Evolutionary conservation across 495 filamentous ascomycete species (phyloP).

Genomic region (Glonium stellatum): DNA sequence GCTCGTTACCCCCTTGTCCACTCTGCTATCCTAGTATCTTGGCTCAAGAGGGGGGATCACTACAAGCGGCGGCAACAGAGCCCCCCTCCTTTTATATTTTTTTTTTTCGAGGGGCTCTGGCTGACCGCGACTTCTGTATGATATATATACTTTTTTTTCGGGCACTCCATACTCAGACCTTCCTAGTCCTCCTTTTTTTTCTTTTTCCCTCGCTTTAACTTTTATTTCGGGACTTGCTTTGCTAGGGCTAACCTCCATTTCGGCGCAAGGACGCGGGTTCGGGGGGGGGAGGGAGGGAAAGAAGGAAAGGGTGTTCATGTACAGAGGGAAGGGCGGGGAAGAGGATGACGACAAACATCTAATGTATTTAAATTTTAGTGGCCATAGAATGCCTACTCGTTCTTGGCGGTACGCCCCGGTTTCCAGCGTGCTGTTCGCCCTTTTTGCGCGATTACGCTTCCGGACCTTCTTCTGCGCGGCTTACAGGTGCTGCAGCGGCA

Average conservation of each 20-base stretch:
- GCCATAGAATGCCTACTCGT: neutral
- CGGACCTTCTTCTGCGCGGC: too few species aligned
- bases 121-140: neutral
- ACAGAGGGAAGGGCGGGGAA: neutral
- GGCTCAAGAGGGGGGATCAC: neutral
- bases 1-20: neutral
- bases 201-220: neutral
- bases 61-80: too few species aligned
- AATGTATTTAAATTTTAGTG: slow-evolving; percentile 5
- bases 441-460: too few species aligned
- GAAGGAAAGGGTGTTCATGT: too few species aligned
- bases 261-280: neutral
- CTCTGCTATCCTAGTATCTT: neutral
- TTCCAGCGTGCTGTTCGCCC: too few species aligned
- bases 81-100: too few species aligned
- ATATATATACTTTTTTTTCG: neutral
- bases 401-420: neutral
- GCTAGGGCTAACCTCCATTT: neutral
- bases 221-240: neutral
- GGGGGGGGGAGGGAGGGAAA: too few species aligned
- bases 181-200: neutral
- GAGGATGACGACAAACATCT: neutral
- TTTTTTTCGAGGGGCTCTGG: too few species aligned
- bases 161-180: neutral
- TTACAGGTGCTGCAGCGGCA: too few species aligned